Evolutionary conservation across 176 grass and related monocot genomes (phyloP).

Genomic region (Eragrostis nindensis): DNA sequence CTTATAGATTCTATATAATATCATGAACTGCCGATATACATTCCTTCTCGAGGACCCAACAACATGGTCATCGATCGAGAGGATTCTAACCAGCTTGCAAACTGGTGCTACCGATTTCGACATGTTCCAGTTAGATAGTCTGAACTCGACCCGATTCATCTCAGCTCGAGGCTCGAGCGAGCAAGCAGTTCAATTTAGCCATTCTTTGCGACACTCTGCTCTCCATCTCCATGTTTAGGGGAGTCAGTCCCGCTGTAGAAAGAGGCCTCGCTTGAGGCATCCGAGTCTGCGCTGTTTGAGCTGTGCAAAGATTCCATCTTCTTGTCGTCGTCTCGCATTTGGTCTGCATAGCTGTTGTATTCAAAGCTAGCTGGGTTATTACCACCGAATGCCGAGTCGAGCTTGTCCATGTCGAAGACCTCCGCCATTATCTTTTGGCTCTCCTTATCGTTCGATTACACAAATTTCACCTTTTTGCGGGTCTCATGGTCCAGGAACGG

Average conservation of each 20-base stretch:
- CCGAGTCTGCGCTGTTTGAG: slow-evolving; percentile 32
- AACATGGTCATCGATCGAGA: not conserved
- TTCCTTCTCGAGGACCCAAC: slow-evolving; percentile 1
- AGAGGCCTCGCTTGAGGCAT: slow-evolving; percentile 60
- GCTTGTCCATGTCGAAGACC: slow-evolving; percentile 70
- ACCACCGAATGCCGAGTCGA: slow-evolving; percentile 68
- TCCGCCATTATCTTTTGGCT: slow-evolving; percentile 87
- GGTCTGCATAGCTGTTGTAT: slow-evolving; percentile 59
- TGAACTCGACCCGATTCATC: not conserved
- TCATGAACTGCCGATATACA: slow-evolving; percentile 25
- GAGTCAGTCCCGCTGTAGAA: slow-evolving; percentile 60
- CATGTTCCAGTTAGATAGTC: slow-evolving; percentile 19
- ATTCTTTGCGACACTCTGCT: not conserved
- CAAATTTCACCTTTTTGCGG: slow-evolving; percentile 82
- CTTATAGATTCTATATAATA: not conserved
- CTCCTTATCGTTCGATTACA: slow-evolving; percentile 65
- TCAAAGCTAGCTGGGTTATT: slow-evolving; percentile 60
- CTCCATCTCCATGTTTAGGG: slow-evolving; percentile 32
- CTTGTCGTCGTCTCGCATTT: slow-evolving; percentile 67
- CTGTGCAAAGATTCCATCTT: slow-evolving; percentile 50
- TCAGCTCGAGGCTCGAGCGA: not conserved
- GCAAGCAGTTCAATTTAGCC: not conserved
- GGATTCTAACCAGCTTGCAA: slow-evolving; percentile 32
- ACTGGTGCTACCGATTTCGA: not conserved
- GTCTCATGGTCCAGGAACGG: slow-evolving; percentile 75